phyloP scores from a whole-genome alignment of 2,329 filamentous ascomycete species.

The Fusarium sp. region DNA sequence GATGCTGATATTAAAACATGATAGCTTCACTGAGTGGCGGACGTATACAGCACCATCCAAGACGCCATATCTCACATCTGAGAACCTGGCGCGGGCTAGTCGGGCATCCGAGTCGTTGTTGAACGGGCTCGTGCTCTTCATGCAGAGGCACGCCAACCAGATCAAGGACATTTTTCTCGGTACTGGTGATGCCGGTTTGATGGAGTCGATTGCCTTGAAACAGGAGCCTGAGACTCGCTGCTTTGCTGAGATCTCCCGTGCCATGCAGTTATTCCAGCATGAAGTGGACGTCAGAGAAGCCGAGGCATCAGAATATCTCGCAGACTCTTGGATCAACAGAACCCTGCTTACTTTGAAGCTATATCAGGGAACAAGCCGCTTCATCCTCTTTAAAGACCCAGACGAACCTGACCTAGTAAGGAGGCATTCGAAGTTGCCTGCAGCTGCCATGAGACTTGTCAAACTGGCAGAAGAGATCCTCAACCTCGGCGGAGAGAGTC shows the following conservation, averaged over 20 bases:
- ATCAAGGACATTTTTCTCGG: not conserved
- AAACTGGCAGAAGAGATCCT: not conserved
- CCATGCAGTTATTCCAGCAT: not conserved
- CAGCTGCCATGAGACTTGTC: not conserved
- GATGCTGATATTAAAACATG: not conserved
- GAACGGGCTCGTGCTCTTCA: not conserved
- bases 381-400: slow-evolving; percentile 16
- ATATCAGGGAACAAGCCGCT: not conserved
- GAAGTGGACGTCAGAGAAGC: not conserved
- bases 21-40: not conserved
- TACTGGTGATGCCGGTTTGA: not conserved
- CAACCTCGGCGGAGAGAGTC: not conserved
- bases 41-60: not conserved
- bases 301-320: not conserved
- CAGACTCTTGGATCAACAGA: not conserved
- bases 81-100: not conserved
- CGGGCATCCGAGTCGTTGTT: slow-evolving; percentile 7
- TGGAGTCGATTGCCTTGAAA: not conserved
- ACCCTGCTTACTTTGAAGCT: slow-evolving; percentile 6
- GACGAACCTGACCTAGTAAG: slow-evolving; percentile 1
- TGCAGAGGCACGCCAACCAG: not conserved
- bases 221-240: slow-evolving; percentile 2
- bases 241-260: slow-evolving; percentile 10
- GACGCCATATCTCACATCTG: not conserved
- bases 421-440: not conserved